Base-by-base conservation (phyloP, 129 eudicot species). In the Flaveria robusta region DNA sequence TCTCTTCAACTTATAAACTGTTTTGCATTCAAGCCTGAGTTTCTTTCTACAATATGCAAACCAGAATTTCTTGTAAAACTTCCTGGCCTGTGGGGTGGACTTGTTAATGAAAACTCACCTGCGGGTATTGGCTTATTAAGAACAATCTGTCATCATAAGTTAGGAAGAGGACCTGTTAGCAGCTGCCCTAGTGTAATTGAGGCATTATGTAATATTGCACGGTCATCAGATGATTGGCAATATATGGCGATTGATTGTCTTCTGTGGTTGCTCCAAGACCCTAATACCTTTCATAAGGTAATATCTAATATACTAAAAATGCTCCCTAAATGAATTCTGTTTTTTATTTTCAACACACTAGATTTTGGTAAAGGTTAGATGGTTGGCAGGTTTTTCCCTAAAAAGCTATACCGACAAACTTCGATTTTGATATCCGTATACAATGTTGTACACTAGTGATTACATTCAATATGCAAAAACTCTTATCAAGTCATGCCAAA, bases 71-170 rank as follows among this genome's bases (percentile, higher is more conserved):
- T 93, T 34, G 77, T 76, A 41, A 93, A 88, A 76, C 89, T 93
- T 67, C 98, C 98, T 15, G 97, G 88, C 45, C 82, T 93, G 98
- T 93, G 98, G 98, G 98, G 98, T 70, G 98, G 98, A 26, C 98
- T 93, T 66, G 98, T 91, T 18, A 93, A 93, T 86, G 98, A 93
- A 70, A 93, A 87, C 70, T 93, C 98, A 47, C 98, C 98, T 16
- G 98, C 98, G 26, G 98, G 98, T 18, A 91, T 93, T 52, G 98
- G 98, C 41, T 79, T 93, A 22, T 76, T 93, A 70, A 71, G 98
- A 42, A 93, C 98, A 31, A 93, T 93, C 23, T 93, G 98, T 81
- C 96, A 87, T 85, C 98, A 93, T 80, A 93, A 91, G 84, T 78
- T 80, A 52, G 96, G 97, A 70, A 82, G 96, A 84, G 97, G 97